Base-by-base conservation (phyloP, 1,284 basidiomycete genomes). In the Fomitopsis pinicola region DNA sequence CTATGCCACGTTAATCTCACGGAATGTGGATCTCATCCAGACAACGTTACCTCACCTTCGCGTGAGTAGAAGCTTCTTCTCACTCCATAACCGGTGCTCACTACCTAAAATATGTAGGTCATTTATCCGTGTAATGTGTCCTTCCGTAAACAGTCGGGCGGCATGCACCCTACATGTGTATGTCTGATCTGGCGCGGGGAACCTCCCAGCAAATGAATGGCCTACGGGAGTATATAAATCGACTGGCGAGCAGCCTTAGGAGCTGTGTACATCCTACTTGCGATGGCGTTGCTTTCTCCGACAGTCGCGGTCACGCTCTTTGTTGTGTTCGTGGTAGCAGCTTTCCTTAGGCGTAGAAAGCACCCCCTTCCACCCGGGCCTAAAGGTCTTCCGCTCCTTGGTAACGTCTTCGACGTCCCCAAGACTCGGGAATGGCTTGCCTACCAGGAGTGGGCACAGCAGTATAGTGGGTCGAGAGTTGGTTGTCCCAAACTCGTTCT, bases 371-470 rank as follows among this genome's bases (percentile, higher is more conserved):
- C 72, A 17, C 71, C 71, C 9, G 72, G 72, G 10, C 72, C 72
- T 15, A 68, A 61, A 42, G 70, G 70, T 6, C 50, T 67, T 17
- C 72, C 71, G 2, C 26, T 73, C 48, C 48, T 73, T 17, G 72
- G 72, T 2, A 73, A 72, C 48, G 53, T 72, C 19, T 67, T 69
- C 53, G 69, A 71, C 53, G 63, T 72, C 30, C 71, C 72, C 10
- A 66, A 62, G 52, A 59, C 64, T 19, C 64, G 63, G 45, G 67
- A 68, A 60, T 72, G 71, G 70, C 60, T 67, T 10, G 64, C 67
- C 4, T 71, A 71, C 48, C 58, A 63, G 19, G 56, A 63, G 22
- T 72, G 70, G 70, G 55, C 58, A 8, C 63, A 59, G 4, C 60
- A 69, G 33, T 63, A 57, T 28, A 62, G 70, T 69, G 54, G 35